Evolutionary conservation across 495 filamentous ascomycete species (phyloP).

Genomic region (Durotheca rogersii): DNA sequence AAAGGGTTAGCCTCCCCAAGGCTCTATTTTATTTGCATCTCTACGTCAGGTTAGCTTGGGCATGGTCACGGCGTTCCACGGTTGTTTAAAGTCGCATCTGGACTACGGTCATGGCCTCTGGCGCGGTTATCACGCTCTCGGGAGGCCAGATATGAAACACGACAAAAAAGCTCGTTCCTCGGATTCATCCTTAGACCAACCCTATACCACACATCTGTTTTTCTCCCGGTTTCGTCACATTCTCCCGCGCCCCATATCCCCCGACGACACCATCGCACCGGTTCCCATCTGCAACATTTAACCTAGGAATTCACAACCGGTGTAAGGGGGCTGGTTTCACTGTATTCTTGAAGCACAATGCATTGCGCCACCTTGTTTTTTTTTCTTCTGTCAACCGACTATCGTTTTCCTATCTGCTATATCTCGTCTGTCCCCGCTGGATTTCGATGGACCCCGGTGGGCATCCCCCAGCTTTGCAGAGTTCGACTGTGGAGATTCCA

Average conservation of each 20-base stretch:
- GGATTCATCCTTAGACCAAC: conserved; percentile 25
- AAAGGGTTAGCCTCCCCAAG: neutral
- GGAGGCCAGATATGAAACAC: conserved; percentile 35
- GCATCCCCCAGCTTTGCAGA: conserved; percentile 4
- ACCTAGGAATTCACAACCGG: neutral
- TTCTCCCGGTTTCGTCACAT: conserved; percentile 13
- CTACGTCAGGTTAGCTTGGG: conserved; percentile 25
- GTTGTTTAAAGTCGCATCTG: conserved; percentile 38
- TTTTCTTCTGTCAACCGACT: too few relatives aligned
- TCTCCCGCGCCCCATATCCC: conserved; percentile 18
- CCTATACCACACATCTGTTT: conserved; percentile 15
- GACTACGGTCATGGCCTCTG: conserved; percentile 33
- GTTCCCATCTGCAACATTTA: neutral
- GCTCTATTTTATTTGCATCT: conserved; percentile 21
- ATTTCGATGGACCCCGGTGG: neutral
- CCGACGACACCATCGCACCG: neutral
- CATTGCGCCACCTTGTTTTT: conserved; percentile 3
- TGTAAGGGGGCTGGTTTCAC: conserved; percentile 10
- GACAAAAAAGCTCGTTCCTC: conserved; percentile 29
- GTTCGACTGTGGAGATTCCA: neutral
- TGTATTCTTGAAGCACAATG: conserved; percentile 13
- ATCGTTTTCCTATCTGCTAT: conserved; percentile 9
- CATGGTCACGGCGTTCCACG: conserved; percentile 37
- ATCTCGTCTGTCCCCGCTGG: conserved; percentile 1
- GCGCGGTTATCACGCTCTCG: conserved; percentile 29